Percentiles rank a stretch among this genome's conserved stretches.
Evolutionary conservation across 169 alveolate species (phyloP).

Genomic region (Theileria parva): DNA sequence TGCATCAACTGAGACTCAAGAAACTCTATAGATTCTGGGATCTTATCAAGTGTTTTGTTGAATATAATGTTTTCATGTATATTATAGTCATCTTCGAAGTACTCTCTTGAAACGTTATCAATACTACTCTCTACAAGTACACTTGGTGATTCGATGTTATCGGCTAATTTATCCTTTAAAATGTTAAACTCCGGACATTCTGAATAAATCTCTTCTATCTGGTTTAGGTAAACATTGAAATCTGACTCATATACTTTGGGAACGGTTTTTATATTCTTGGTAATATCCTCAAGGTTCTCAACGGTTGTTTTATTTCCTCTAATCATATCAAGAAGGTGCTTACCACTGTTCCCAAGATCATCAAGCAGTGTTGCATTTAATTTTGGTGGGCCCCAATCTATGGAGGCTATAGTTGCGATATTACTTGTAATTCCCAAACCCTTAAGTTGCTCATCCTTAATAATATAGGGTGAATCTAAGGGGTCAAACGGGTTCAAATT

Average conservation of each 20-base stretch:
- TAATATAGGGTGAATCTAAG: not conserved
- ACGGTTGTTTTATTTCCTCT: constrained; percentile 14
- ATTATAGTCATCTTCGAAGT: constrained; percentile 42
- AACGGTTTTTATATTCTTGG: constrained; percentile 11
- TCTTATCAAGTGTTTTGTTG: constrained; percentile 28
- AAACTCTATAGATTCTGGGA: constrained; percentile 37
- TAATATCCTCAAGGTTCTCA: not conserved
- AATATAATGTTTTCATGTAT: constrained; percentile 30
- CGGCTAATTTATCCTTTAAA: not conserved
- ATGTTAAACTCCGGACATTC: constrained; percentile 7
- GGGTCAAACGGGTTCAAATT: not conserved
- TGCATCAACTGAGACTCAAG: constrained; percentile 47
- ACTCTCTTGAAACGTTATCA: constrained; percentile 37
- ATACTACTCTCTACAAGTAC: not conserved
- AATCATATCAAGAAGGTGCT: not conserved
- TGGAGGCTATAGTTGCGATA: constrained; percentile 57
- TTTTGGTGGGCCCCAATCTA: constrained; percentile 63
- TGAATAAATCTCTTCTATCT: not conserved
- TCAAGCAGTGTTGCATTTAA: constrained; percentile 10
- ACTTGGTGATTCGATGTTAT: not conserved
- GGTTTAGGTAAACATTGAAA: constrained; percentile 42
- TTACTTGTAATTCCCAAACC: constrained; percentile 50
- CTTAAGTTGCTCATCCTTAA: not conserved
- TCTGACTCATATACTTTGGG: constrained; percentile 64
- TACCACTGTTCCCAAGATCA: constrained; percentile 34